These are phyloP conservation scores for Malassezia furfur DNA, from an alignment of 1,284 basidiomycete species.

Conservation along the genomic window DNA sequence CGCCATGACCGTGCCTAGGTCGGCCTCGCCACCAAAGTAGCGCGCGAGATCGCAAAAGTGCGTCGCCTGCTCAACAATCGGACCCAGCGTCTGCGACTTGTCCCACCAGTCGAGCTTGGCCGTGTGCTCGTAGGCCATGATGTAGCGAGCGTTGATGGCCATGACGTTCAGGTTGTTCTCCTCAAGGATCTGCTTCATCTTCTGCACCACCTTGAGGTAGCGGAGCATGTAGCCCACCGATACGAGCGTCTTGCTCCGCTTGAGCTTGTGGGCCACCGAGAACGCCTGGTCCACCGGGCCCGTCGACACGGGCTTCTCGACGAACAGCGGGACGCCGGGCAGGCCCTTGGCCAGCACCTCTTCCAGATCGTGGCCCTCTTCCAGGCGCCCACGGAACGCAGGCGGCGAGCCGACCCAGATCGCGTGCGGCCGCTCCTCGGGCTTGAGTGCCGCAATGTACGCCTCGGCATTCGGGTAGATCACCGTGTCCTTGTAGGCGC, in stretches of 20 bases:
- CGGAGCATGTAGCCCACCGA: slow-evolving; percentile 68
- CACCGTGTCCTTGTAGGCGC: slow-evolving; percentile 82
- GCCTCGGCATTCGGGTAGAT: slow-evolving; percentile 81
- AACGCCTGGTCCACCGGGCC: slow-evolving; percentile 57
- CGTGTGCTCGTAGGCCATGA: slow-evolving; percentile 66
- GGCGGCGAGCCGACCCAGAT: slow-evolving; percentile 87
- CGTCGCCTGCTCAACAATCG: slow-evolving; percentile 92
- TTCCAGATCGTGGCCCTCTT: slow-evolving; percentile 71
- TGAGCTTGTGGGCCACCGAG: slow-evolving; percentile 45
- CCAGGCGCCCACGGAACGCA: slow-evolving; percentile 61
- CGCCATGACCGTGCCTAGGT: slow-evolving; percentile 65
- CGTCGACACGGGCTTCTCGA: slow-evolving; percentile 88
- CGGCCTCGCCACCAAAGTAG: slow-evolving; percentile 96
- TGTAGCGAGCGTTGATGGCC: slow-evolving; percentile 90
- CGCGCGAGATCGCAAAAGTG: slow-evolving; percentile 67
- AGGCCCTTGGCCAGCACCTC: slow-evolving; percentile 78
- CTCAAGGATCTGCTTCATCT: slow-evolving; percentile 87
- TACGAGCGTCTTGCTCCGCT: slow-evolving; percentile 57
- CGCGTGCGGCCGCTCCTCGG: slow-evolving; percentile 53
- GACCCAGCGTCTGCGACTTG: slow-evolving; percentile 80
- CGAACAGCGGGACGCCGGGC: slow-evolving; percentile 63
- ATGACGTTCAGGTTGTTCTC: slow-evolving; percentile 94
- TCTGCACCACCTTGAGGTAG: slow-evolving; percentile 65
- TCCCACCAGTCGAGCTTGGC: slow-evolving; percentile 92
- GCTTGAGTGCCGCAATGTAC: slow-evolving; percentile 62